Evolutionary conservation across 2,329 filamentous ascomycete species (phyloP), one percentile per base, ranked within the genome.

Genomic region (Penicillium sp.): DNA sequence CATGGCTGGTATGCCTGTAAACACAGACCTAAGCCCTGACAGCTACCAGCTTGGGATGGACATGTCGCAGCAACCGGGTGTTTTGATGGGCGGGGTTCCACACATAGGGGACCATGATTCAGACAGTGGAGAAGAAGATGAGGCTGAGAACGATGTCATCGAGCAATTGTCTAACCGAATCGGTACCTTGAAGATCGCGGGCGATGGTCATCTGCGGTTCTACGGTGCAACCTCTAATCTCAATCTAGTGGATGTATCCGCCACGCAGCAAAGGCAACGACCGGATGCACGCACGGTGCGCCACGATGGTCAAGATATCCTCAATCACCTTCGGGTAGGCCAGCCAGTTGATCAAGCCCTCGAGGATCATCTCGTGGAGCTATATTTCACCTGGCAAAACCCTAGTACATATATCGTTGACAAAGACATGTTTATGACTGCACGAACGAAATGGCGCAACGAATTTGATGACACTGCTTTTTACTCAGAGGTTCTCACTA

Each of bases 311-410:
- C 72, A 73, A 45, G 72, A 70, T 57, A 75, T 72, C 10, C 56
- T 78, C 18, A 74, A 75, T 40, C 70, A 77, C 42, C 68, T 76
- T 16, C 71, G 75, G 1, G 65, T 79, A 11, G 72, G 72, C 16
- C 74, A 77, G 56, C 50, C 68, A 4, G 73, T 78, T 14, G 72
- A 76, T 31, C 67, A 69, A 18, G 68, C 65, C 4, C 57, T 79
- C 5, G 77, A 78, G 50, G 68, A 74, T 27, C 78, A 79, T 60
- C 68, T 80, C 1, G 66, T 77, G 5, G 69, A 74, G 32, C 67
- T 79, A 0, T 80, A 75, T 50, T 80, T 80, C 51, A 72, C 75
- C 1, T 80, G 78, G 77, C 76, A 80, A 58, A 78, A 80, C 44
- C 70, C 77, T 5, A 73, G 73, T 40, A 74, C 75, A 43, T 75